Evolutionary conservation across 2,329 filamentous ascomycete species (phyloP).

Genomic region (Colletotrichum siamense): DNA sequence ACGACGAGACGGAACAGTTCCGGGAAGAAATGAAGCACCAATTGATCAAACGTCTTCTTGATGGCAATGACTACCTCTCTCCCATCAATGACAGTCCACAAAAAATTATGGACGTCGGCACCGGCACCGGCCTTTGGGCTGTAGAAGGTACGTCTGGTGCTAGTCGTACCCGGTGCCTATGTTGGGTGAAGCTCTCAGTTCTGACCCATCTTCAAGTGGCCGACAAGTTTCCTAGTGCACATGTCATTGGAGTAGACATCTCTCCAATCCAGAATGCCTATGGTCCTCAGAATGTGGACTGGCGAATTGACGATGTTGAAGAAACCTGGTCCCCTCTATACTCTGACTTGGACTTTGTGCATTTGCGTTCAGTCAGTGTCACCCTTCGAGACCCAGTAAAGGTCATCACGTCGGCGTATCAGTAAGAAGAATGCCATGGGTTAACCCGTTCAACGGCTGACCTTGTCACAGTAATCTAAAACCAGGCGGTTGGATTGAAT

Average conservation of each 20-base stretch:
- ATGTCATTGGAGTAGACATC: constrained; percentile 50
- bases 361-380: constrained; percentile 55
- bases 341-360: constrained; percentile 55
- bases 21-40: constrained; percentile 55
- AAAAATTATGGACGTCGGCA: constrained; percentile 56
- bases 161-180: not conserved
- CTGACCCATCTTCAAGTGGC: constrained; percentile 39
- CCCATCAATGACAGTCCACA: constrained; percentile 51
- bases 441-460: constrained; percentile 3
- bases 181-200: not conserved
- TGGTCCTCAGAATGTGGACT: constrained; percentile 63
- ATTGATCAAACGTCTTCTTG: constrained; percentile 52
- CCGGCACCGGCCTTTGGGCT: constrained; percentile 61
- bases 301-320: constrained; percentile 54
- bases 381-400: constrained; percentile 56
- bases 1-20: constrained; percentile 55
- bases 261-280: constrained; percentile 49
- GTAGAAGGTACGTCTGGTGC: constrained; percentile 46
- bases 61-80: constrained; percentile 45
- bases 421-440: constrained; percentile 30
- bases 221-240: constrained; percentile 49
- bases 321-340: constrained; percentile 36
- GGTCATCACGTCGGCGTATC: constrained; percentile 53
- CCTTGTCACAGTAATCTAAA: constrained; percentile 32
- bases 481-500: constrained; percentile 46